Evolutionary conservation across 1,284 basidiomycete species (phyloP), one percentile per base, ranked within the genome.

Genomic region (Xerocomus amazonicus): DNA sequence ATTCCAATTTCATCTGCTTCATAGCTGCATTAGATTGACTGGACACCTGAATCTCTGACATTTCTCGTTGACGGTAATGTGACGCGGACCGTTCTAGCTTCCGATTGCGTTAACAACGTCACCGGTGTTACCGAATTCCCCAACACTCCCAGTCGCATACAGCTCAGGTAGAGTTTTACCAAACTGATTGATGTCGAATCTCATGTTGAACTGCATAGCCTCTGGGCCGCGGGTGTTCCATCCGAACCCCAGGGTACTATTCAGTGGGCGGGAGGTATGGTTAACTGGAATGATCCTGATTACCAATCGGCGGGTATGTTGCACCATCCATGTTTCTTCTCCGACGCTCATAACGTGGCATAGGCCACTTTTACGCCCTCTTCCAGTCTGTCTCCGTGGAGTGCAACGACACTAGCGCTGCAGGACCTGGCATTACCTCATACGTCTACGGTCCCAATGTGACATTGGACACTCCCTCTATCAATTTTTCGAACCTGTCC

Each of bases 161-260:
- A 92, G 67, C 68, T 92, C 51, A 89, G 85, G 82, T 82, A 63
- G 28, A 66, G 40, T 43, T 10, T 34, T 29, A 5, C 45, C 35
- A 12, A 9, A 38, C 37, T 33, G 8, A 14, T 52, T 28, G n/a
- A n/a, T 19, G 23, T 28, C 26, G 47, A 48, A 43, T 17, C 44
- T 53, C 45, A 48, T 39, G 8, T 44, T n/a, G 9, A 12, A 36
- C 37, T 31, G 4, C 4, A n/a, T 57, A 84, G 82, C 48, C 59
- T 92, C 51, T 92, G 90, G 89, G 84, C 89, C 17, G 84, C 85
- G 3, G 90, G 90, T 34, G 83, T 87, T 60, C 50, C 73, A 37
- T 62, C 72, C 8, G 75, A 73, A 34, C 73, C 87, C 3, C 66
- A 69, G 35, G 90, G 90, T 32, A 91, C 87, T 5, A 68, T 92